Evolutionary conservation across 495 filamentous ascomycete genomes (phyloP), one percentile per base, ranked within the genome.

Genomic region (Cladorrhinum samala): DNA sequence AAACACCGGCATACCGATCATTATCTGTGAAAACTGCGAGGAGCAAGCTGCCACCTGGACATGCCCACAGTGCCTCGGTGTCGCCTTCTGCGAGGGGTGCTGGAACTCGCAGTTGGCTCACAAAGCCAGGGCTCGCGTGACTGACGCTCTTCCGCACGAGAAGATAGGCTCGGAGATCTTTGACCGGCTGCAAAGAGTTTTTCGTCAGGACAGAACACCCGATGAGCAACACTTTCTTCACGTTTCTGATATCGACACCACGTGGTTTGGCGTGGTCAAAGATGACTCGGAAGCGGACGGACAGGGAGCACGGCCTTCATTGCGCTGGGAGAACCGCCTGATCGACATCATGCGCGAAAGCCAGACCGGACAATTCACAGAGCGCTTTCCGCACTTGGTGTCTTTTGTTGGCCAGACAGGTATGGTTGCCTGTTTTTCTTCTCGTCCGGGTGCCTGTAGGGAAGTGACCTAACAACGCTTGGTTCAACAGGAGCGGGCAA

Each of bases 401-500:
- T 77, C 75, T 1, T 78, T 78, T 48, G 66, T 79, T 38, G 76
- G 76, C 23, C 65, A 78, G 21, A n/a, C n/a, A n/a, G n/a, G n/a
- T n/a, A n/a, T n/a, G n/a, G 18, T 17, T 40, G 37, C 37, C 9
- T 13, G 14, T 13, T 17, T 40, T 37, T 37, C 8, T 37, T 37
- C 33, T 8, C n/a, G n/a, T n/a, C n/a, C n/a, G n/a, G n/a, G 33
- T 8, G 8, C 7, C 33, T 7, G 33, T 37, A 8, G 33, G 8
- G 14, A 7, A 8, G 7, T 7, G 8, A 14, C 33, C 33, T 2
- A 40, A 52, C n/a, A n/a, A n/a, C n/a, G n/a, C n/a, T n/a, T n/a
- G n/a, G n/a, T n/a, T n/a, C n/a, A n/a, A 78, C 74, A 68, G 80
- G 79, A 25, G 80, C 74, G 21, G 80, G 81, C 1, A 83, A 84